Evolutionary conservation across 345 rosid genomes (phyloP).

Genomic region (Gossypium raimondii): DNA sequence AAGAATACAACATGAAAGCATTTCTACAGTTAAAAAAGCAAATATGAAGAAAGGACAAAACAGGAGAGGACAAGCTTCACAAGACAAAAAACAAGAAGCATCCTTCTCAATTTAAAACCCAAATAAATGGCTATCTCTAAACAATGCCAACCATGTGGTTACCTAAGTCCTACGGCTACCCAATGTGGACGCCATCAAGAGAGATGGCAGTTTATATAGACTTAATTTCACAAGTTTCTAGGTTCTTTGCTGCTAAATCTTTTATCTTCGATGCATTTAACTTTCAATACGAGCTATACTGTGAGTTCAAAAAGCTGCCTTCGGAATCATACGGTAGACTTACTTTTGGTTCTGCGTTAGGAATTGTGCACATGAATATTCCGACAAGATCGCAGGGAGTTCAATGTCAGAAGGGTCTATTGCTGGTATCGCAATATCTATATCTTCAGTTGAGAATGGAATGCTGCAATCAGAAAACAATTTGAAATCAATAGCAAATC

Average conservation of each 20-base stretch:
- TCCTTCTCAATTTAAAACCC: conserved; percentile 10
- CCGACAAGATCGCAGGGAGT: conserved; percentile 53
- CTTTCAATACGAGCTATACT: background rate
- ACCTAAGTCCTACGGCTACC: background rate
- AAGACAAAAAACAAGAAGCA: conserved; percentile 19
- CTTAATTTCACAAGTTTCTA: background rate
- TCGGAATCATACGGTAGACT: background rate
- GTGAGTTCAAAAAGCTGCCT: background rate
- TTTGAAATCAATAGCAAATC: background rate
- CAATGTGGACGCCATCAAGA: conserved; percentile 5
- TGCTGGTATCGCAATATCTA: conserved; percentile 82
- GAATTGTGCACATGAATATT: conserved; percentile 63
- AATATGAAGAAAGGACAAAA: conserved; percentile 1
- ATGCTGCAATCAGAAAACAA: conserved; percentile 49
- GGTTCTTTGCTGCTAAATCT: background rate
- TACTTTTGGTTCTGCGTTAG: conserved; percentile 33
- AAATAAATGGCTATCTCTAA: conserved; percentile 2
- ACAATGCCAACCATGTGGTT: background rate
- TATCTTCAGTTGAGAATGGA: conserved; percentile 92
- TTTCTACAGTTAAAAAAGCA: background rate
- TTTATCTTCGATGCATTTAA: background rate
- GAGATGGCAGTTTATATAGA: background rate
- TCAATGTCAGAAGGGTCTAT: conserved; percentile 68
- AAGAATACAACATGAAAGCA: conserved; percentile 15
- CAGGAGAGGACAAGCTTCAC: conserved; percentile 26